Evolutionary conservation across 257 asterid genomes (phyloP), one percentile per base, ranked within the genome.

Genomic region (Striga asiatica): DNA sequence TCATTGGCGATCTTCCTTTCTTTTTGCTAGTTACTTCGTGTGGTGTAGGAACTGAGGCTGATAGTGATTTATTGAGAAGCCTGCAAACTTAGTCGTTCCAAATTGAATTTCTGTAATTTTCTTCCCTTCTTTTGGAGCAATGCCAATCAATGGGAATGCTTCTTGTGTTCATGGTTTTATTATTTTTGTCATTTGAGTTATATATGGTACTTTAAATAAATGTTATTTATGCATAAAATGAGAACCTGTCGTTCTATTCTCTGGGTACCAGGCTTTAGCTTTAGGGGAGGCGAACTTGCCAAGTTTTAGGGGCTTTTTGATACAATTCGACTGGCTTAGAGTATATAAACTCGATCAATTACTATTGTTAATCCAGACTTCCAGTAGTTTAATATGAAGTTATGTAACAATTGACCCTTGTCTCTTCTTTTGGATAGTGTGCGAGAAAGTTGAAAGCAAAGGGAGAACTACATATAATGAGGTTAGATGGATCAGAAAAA

Each of bases 381-480:
- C 13, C 13, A 21, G 50, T 47, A n/a, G n/a, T 8, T 67, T 31
- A 55, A 12, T 68, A 48, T 54, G 64, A n/a, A 18, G 57, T 45
- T 52, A 65, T 28, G 23, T 69, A 19, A 6, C 54, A 13, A 60
- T 45, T 56, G 61, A 52, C 49, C 21, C 60, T 68, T 57, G 58
- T 32, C 24, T 54, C 47, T 58, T 54, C 35, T 65, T 70, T 37
- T 75, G 72, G 68, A 49, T 55, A 86, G 96, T 86, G 68, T 83
- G 94, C 56, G 94, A 83, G 82, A 83, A 81, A 64, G 96, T 83
- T 64, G 94, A 87, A 74, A 81, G 84, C 81, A 87, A 83, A 76
- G 96, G 96, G 67, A 79, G 86, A 72, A 87, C 96, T 34, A 83
- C 94, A 17, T 87, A 83, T 65, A 87, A 83, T 77, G 96, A 83